Conservation (phyloP, 331 rosid species). For the Quercus lobata region DNA sequence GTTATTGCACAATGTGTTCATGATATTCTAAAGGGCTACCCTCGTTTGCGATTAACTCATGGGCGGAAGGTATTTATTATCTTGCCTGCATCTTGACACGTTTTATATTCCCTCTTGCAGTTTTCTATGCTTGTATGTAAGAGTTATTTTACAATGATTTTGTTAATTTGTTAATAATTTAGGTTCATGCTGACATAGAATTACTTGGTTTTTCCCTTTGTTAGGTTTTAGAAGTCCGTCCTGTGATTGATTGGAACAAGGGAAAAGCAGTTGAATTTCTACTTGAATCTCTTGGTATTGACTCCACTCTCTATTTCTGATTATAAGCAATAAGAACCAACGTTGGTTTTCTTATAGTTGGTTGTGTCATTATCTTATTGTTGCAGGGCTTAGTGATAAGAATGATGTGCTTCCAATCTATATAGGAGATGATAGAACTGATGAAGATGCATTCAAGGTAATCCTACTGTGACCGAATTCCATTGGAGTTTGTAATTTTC, state of each 20-base stretch:
- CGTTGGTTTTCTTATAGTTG: background rate
- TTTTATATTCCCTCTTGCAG: background rate
- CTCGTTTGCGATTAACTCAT: slow-evolving; percentile 76
- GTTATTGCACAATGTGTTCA: slow-evolving; percentile 73
- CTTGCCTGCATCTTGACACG: background rate
- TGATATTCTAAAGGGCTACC: slow-evolving; percentile 68
- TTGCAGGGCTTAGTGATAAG: slow-evolving; percentile 52
- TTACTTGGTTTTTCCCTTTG: background rate
- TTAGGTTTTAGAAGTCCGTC: slow-evolving; percentile 96
- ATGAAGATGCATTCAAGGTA: slow-evolving; percentile 97
- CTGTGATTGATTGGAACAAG: slow-evolving; percentile 89
- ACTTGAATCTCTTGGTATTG: slow-evolving; percentile 78
- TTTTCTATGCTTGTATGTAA: background rate
- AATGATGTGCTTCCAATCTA: slow-evolving; percentile 74
- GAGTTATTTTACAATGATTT: background rate
- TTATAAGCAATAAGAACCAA: background rate
- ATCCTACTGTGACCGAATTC: background rate
- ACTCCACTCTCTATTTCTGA: background rate
- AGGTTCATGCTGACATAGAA: background rate
- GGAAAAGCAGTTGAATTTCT: slow-evolving; percentile 95
- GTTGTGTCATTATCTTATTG: background rate
- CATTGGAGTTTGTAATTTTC: background rate
- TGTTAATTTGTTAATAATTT: background rate
- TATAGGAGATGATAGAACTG: slow-evolving; percentile 89
- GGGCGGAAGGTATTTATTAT: slow-evolving; percentile 71